Percentiles rank a stretch among this genome's conserved stretches.
Conservation (phyloP, 2,329 filamentous ascomycete species). For the Xylariaceae sp. region DNA sequence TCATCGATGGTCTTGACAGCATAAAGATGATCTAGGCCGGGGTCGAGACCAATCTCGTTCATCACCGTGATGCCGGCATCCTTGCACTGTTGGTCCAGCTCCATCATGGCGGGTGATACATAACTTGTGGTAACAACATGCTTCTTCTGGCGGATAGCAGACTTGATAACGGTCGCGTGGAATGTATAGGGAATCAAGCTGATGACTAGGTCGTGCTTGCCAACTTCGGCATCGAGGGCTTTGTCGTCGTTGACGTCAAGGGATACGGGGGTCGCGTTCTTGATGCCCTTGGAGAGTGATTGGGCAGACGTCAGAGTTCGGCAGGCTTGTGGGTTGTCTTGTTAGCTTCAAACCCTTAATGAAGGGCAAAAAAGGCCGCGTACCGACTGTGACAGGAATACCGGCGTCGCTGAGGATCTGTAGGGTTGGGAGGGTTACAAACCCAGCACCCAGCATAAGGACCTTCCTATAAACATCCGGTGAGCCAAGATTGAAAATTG, state of each 20-base stretch:
- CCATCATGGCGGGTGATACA: conserved; percentile 86
- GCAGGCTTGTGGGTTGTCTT: conserved; percentile 55
- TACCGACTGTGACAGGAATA: conserved; percentile 62
- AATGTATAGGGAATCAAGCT: conserved; percentile 87
- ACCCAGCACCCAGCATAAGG: conserved; percentile 47
- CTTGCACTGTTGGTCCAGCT: conserved; percentile 78
- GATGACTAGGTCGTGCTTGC: conserved; percentile 75
- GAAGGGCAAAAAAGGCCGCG: conserved; percentile 19
- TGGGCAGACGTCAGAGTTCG: conserved; percentile 74
- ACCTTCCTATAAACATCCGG: conserved; percentile 20
- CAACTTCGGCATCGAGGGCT: conserved; percentile 76
- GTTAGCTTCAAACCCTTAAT: background rate
- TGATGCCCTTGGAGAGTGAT: conserved; percentile 67
- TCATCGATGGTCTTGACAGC: conserved; percentile 84
- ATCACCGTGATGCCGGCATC: conserved; percentile 93
- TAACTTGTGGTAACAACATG: conserved; percentile 94
- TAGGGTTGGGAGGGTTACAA: conserved; percentile 50
- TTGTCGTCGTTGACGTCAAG: conserved; percentile 76
- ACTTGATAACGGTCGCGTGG: conserved; percentile 87
- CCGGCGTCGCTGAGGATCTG: conserved; percentile 59
- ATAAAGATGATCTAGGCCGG: conserved; percentile 67
- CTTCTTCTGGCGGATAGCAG: conserved; percentile 89
- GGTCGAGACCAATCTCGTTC: conserved; percentile 88
- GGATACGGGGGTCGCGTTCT: conserved; percentile 70
- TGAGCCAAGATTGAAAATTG: background rate